Evolutionary conservation across 306 rosid species (phyloP).

Genomic region (Malus sieversii): DNA sequence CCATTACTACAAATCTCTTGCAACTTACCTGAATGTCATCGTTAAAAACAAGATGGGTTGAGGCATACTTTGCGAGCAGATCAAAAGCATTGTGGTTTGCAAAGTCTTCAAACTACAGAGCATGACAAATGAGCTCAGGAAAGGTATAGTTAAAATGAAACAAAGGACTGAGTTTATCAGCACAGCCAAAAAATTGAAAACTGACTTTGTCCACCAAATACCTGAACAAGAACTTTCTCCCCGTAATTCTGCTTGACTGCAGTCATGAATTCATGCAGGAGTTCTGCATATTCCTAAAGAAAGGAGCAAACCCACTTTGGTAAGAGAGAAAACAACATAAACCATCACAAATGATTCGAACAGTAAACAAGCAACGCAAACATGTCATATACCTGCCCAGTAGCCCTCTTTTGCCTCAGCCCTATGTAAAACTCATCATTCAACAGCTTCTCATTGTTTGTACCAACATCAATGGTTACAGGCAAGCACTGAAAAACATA

Average conservation of each 20-base stretch:
- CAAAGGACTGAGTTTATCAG: not conserved
- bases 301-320: constrained; percentile 5
- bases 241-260: constrained; percentile 88
- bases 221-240: constrained; percentile 89
- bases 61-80: constrained; percentile 70
- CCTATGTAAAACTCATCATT: constrained; percentile 90
- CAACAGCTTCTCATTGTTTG: constrained; percentile 83
- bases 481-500: constrained; percentile 79
- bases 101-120: constrained; percentile 88
- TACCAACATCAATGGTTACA: constrained; percentile 95
- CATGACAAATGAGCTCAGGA: constrained; percentile 16
- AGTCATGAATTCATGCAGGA: constrained; percentile 76
- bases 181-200: constrained; percentile 8
- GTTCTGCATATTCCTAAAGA: constrained; percentile 79
- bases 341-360: not conserved
- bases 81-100: constrained; percentile 99
- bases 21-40: constrained; percentile 83
- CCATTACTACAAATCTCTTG: not conserved
- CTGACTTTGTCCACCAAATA: constrained; percentile 20
- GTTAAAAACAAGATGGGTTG: constrained; percentile 93
- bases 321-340: not conserved
- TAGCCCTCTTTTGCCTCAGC: constrained; percentile 78
- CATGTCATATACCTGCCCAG: constrained; percentile 64
- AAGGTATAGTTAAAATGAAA: not conserved
- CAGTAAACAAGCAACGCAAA: not conserved